Evolutionary conservation across 768 basidiomycete genomes (phyloP), one percentile per base, ranked within the genome.

Genomic region (Agrocybe praecox): DNA sequence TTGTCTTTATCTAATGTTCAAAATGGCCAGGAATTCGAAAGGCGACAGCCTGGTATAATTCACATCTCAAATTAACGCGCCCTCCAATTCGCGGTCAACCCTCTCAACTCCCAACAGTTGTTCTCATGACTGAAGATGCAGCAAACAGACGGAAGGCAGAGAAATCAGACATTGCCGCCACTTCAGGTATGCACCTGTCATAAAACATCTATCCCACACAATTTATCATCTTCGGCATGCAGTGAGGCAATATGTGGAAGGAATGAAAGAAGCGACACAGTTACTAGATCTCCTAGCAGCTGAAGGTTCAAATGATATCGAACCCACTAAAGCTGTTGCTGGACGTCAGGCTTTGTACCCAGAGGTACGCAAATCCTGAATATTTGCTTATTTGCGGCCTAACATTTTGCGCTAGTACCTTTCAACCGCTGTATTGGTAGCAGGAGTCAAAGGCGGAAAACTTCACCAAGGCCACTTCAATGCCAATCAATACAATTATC

Each of bases 381-480:
- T 26, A 7, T 23, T 18, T 29, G 33, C 55, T 50, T 47, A 44
- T 52, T 45, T 2, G 19, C 32, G 3, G 32, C 60, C n/a, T 23
- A 23, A 18, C n/a, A n/a, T 12, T 9, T 19, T 17, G 1, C 9
- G 47, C 5, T 50, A 98, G 94, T 96, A 98, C 69, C 76, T 97
- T 15, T 79, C 94, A 0, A 78, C 82, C 9, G 79, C 87, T 0
- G 85, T 83, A 0, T 72, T 98, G 9, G 66, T 85, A 36, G 92
- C 94, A 10, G 96, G 94, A 1, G 80, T 98, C 55, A 96, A 95
- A 69, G 82, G 85, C 3, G 93, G 92, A 2, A 77, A 88, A 42
- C 81, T 96, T 3, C 85, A 94, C 65, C 94, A 98, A 74, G 97
- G 97, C 0, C 88, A 96, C 68, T 99, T 96, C 75, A 94, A 91